Percentiles rank a stretch among this genome's conserved stretches.
Evolutionary conservation across 495 filamentous ascomycete genomes (phyloP).

Genomic region (Paragyromitra xinjiangensis): DNA sequence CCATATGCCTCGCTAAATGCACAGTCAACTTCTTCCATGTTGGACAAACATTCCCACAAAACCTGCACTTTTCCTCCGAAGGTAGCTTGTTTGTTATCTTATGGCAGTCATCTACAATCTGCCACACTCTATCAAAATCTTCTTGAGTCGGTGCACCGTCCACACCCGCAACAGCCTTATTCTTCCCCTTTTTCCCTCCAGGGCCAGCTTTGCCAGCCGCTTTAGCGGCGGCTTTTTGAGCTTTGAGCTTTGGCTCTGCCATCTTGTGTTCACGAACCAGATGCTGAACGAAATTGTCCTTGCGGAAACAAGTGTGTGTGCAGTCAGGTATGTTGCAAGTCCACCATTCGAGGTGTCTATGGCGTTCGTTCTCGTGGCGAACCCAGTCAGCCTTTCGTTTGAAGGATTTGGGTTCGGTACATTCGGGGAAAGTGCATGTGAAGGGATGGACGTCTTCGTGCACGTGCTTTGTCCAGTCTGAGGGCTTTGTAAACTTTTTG

Average conservation of each 20-base stretch:
- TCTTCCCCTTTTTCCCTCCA: slow-evolving; percentile 62
- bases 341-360: slow-evolving; percentile 95
- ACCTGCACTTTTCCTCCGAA: slow-evolving; percentile 84
- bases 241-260: slow-evolving; percentile 74
- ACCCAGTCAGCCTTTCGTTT: slow-evolving; percentile 99
- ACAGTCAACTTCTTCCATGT: slow-evolving; percentile 95
- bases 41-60: slow-evolving; percentile 82
- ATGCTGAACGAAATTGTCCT: slow-evolving; percentile 96
- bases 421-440: slow-evolving; percentile 88
- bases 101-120: slow-evolving; percentile 81
- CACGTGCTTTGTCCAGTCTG: slow-evolving; percentile 98
- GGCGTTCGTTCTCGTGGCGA: slow-evolving; percentile 91
- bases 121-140: slow-evolving; percentile 72
- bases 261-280: slow-evolving; percentile 93
- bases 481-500: slow-evolving; percentile 92
- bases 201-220: slow-evolving; percentile 41
- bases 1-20: slow-evolving; percentile 97
- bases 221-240: slow-evolving; percentile 58
- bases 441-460: slow-evolving; percentile 96
- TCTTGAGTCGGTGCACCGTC: slow-evolving; percentile 66
- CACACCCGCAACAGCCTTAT: slow-evolving; percentile 62
- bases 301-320: slow-evolving; percentile 83
- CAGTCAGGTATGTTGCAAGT: slow-evolving; percentile 83
- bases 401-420: slow-evolving; percentile 90
- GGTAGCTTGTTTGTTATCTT: slow-evolving; percentile 72